These are phyloP conservation scores for Jatropha multifida DNA, from an alignment of 441 rosid species.

Conservation along the genomic window DNA sequence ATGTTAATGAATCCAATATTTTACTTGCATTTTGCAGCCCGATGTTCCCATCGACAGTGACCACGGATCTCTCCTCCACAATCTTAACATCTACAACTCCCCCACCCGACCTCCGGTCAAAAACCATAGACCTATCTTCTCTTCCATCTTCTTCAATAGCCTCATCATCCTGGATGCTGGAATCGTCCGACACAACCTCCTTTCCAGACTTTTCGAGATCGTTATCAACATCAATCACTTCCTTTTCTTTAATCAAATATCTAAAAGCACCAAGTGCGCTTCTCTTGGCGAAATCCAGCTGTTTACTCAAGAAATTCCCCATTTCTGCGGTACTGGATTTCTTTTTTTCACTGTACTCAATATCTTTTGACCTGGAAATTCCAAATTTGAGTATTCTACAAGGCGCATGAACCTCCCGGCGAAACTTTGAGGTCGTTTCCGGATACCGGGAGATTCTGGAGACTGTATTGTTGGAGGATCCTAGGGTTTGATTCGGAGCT, in stretches of 20 bases:
- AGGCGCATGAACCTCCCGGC: slow-evolving; percentile 67
- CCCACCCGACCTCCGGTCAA: slow-evolving; percentile 15
- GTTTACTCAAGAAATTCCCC: slow-evolving; percentile 37
- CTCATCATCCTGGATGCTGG: slow-evolving; percentile 52
- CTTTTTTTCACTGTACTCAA: slow-evolving; percentile 23
- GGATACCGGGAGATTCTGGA: slow-evolving; percentile 68
- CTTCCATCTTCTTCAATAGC: slow-evolving; percentile 37
- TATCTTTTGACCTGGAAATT: slow-evolving; percentile 25
- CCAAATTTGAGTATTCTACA: slow-evolving; percentile 54
- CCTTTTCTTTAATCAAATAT: slow-evolving; percentile 34
- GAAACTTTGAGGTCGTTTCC: slow-evolving; percentile 41
- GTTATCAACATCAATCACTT: slow-evolving; percentile 42
- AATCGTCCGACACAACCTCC: slow-evolving; percentile 49
- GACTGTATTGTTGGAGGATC: slow-evolving; percentile 36
- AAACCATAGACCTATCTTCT: slow-evolving; percentile 27
- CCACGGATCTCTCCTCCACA: slow-evolving; percentile 42
- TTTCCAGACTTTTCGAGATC: slow-evolving; percentile 32
- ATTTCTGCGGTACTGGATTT: slow-evolving; percentile 27
- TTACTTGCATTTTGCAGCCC: slow-evolving; percentile 44
- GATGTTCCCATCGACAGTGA: slow-evolving; percentile 37
- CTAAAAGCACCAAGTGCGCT: slow-evolving; percentile 47
- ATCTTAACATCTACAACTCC: slow-evolving; percentile 29
- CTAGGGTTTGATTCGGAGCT: slow-evolving; percentile 33
- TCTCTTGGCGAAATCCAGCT: slow-evolving; percentile 37
- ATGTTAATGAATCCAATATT: slow-evolving; percentile 40